phyloP scores from a whole-genome alignment of 73 alveolate genomes.

The Paraurostyla sp. region DNA sequence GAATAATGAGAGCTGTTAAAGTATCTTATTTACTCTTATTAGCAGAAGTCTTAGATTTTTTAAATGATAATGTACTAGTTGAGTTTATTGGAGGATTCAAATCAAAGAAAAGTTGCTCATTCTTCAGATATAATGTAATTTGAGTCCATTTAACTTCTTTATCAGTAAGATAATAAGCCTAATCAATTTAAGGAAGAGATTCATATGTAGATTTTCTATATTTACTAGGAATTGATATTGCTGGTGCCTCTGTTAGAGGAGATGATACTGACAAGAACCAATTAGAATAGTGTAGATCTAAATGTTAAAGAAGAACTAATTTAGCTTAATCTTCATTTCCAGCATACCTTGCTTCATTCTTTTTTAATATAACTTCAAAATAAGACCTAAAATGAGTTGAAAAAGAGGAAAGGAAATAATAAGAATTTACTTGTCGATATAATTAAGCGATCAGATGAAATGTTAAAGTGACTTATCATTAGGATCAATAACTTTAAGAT shows the following conservation, averaged over 20 bases:
- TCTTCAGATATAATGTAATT: neutral
- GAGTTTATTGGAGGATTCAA: no score
- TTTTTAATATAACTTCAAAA: constrained; percentile 11
- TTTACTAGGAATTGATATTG: neutral
- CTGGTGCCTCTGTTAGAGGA: neutral
- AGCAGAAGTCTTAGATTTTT: neutral
- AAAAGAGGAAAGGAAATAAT: neutral
- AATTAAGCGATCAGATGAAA: neutral
- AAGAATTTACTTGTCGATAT: constrained; percentile 14
- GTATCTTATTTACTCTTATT: neutral
- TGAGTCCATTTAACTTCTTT: neutral
- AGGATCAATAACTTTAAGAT: neutral
- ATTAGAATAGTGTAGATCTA: neutral
- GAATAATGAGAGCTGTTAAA: neutral
- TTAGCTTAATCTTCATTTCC: constrained; percentile 44
- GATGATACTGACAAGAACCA: constrained; percentile 5
- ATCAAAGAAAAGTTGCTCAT: neutral
- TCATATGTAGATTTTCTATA: neutral
- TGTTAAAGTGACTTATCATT: neutral
- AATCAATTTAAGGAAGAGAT: neutral
- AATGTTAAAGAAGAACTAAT: neutral
- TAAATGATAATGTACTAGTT: no score
- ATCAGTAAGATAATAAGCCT: neutral
- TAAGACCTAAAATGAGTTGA: neutral
- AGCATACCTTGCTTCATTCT: neutral